Evolutionary conservation across 495 filamentous ascomycete species (phyloP).

Genomic region (Bacidia rubella): DNA sequence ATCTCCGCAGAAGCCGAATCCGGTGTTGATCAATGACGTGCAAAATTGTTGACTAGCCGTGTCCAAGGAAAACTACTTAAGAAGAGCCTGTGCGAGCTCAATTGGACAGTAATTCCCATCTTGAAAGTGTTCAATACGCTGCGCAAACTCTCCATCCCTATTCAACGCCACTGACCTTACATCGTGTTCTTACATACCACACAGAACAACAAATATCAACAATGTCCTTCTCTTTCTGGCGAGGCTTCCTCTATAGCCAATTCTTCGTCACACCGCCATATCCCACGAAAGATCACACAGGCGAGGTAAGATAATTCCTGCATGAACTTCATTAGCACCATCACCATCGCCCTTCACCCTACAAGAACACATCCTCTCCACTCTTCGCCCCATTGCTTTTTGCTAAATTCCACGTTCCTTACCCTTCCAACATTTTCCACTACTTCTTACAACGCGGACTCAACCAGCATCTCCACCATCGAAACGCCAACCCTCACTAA

Average conservation of each 20-base stretch:
- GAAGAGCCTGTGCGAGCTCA: neutral
- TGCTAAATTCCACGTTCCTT: neutral
- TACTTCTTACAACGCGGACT: too few relatives aligned
- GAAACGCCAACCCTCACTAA: conserved; percentile 20
- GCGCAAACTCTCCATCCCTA: too few relatives aligned
- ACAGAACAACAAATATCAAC: neutral
- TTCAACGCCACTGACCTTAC: neutral
- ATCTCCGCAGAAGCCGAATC: neutral
- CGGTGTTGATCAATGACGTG: neutral
- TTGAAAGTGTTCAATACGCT: too few relatives aligned
- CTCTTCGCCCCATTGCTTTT: neutral
- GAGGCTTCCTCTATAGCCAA: conserved; percentile 33
- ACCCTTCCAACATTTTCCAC: neutral
- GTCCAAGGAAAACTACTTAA: too few relatives aligned
- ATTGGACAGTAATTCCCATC: too few relatives aligned
- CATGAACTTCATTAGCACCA: neutral
- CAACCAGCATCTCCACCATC: neutral
- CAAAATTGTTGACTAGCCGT: too few relatives aligned
- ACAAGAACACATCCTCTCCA: neutral
- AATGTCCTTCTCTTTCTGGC: neutral
- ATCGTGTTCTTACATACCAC: neutral
- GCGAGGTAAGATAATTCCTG: conserved; percentile 7
- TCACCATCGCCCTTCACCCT: neutral
- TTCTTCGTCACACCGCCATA: conserved; percentile 25
- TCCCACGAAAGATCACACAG: conserved; percentile 22